Evolutionary conservation across 148 eudicot genomes (phyloP).

Genomic region (Silene latifolia): DNA sequence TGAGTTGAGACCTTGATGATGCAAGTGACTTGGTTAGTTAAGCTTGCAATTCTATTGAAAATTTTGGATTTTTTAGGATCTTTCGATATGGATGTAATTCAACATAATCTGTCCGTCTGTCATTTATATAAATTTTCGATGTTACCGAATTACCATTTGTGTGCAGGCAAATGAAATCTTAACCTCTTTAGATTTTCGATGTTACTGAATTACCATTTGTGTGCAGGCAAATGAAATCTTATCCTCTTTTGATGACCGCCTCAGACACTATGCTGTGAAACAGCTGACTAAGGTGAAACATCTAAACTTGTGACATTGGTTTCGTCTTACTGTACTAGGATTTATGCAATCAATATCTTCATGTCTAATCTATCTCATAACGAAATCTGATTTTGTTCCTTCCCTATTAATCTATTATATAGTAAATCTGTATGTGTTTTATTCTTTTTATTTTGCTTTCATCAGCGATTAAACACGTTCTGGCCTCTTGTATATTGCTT

Average conservation of each 20-base stretch:
- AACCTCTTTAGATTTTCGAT: neutral
- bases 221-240: conserved; percentile 91
- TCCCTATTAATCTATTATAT: too few relatives aligned
- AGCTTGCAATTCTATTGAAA: too few relatives aligned
- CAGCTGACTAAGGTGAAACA: conserved; percentile 77
- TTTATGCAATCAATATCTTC: neutral
- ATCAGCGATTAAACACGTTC: neutral
- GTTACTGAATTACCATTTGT: neutral
- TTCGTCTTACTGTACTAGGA: neutral
- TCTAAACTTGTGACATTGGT: conserved; percentile 4
- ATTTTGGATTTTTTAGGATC: too few relatives aligned
- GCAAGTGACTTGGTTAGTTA: too few relatives aligned
- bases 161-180: too few relatives aligned
- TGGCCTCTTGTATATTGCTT: neutral
- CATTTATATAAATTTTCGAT: too few relatives aligned
- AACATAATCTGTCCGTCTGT: too few relatives aligned
- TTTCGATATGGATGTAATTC: too few relatives aligned
- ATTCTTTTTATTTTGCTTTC: neutral
- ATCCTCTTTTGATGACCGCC: conserved; percentile 95
- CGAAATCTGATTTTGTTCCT: neutral
- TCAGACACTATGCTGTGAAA: conserved; percentile 72
- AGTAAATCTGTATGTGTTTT: too few relatives aligned
- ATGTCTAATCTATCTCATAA: neutral
- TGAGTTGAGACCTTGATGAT: too few relatives aligned
- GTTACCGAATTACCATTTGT: too few relatives aligned